Evolutionary conservation across 2,329 filamentous ascomycete genomes (phyloP).

Genomic region (Endothia cerciana): DNA sequence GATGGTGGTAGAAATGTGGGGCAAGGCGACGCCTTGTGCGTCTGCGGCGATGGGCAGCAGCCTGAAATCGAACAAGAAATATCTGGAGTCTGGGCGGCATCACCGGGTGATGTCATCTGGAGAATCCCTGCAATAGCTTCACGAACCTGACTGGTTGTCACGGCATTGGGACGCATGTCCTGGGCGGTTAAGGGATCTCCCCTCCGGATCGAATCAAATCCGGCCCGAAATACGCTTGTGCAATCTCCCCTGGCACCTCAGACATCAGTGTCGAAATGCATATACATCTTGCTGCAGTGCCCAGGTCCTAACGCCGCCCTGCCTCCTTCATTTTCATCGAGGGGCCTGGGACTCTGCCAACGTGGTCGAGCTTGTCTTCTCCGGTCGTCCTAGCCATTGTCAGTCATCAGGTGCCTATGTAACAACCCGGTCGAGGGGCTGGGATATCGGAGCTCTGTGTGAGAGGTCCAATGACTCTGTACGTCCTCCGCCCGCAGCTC

Average conservation of each 20-base stretch:
- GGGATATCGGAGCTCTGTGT: background rate
- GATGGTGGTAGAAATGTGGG: background rate
- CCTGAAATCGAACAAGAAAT: background rate
- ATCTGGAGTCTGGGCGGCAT: background rate
- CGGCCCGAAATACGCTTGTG: background rate
- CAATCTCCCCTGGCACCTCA: background rate
- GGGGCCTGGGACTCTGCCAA: background rate
- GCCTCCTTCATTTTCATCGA: background rate
- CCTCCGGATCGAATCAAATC: background rate
- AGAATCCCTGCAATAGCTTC: background rate
- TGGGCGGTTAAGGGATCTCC: background rate
- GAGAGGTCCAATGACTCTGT: background rate
- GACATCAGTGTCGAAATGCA: background rate
- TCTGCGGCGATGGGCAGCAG: background rate
- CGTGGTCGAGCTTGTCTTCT: background rate
- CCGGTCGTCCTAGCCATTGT: background rate
- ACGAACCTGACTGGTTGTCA: background rate
- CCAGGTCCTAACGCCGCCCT: background rate
- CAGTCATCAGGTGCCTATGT: background rate
- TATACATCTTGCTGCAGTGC: background rate
- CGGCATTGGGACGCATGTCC: background rate
- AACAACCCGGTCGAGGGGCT: background rate
- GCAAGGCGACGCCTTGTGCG: background rate
- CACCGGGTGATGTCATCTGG: slow-evolving; percentile 11
- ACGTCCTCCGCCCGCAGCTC: background rate